Percentiles rank a stretch among this genome's conserved stretches.
These are phyloP conservation scores for Rhynchospora pubera DNA, from an alignment of 176 grass and related monocot species.

Conservation along the genomic window DNA sequence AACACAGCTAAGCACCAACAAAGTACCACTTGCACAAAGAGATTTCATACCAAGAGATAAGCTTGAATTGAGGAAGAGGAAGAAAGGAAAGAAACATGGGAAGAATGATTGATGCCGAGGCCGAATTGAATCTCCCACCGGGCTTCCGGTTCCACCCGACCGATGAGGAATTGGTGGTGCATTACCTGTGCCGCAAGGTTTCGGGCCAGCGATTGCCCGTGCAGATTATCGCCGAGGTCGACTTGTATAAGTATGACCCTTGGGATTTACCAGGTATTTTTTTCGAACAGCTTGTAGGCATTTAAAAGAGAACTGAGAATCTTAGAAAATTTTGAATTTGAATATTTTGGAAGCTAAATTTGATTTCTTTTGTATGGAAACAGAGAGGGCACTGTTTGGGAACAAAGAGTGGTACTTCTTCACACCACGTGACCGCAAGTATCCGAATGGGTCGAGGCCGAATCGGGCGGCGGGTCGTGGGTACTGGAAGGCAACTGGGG, in stretches of 20 bases:
- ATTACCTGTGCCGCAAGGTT: slow-evolving; percentile 38
- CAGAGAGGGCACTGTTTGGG: slow-evolving; percentile 41
- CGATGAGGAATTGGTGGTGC: slow-evolving; percentile 40
- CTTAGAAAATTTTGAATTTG: neutral
- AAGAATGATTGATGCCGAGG: slow-evolving; percentile 31
- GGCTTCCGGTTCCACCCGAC: slow-evolving; percentile 48
- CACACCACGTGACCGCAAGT: slow-evolving; percentile 38
- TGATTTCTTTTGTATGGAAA: neutral
- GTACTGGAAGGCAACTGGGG: slow-evolving; percentile 43
- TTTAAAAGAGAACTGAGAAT: neutral
- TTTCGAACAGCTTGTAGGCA: neutral
- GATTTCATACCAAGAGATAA: neutral
- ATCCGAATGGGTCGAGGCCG: slow-evolving; percentile 36
- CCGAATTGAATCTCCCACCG: slow-evolving; percentile 36
- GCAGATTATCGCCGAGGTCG: slow-evolving; percentile 41
- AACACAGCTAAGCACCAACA: neutral
- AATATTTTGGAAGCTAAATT: neutral
- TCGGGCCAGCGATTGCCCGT: slow-evolving; percentile 12
- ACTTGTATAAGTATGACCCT: slow-evolving; percentile 39
- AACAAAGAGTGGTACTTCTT: slow-evolving; percentile 49
- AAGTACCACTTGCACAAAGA: neutral
- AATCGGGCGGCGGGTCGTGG: slow-evolving; percentile 33
- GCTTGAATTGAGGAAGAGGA: neutral
- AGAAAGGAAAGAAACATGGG: neutral
- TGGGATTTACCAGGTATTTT: slow-evolving; percentile 40